Evolutionary conservation across 2,329 filamentous ascomycete genomes (phyloP), one percentile per base, ranked within the genome.

Genomic region (Ascochyta fabae): DNA sequence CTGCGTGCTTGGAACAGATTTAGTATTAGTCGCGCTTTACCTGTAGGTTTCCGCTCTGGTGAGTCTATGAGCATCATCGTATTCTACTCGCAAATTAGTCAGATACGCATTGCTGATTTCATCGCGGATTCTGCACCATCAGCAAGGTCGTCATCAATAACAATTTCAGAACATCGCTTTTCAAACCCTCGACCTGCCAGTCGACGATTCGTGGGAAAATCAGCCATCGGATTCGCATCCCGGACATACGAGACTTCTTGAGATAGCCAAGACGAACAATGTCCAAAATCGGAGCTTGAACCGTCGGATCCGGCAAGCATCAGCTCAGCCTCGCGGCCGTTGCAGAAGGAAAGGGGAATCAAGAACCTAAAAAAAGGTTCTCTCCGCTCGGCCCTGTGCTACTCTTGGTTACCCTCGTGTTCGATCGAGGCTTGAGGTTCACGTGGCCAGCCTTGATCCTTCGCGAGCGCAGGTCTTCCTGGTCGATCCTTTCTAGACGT

Each of bases 371-470:
- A 15, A n/a, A 24, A 38, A 9, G 10, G 15, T 12, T 3, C 5
- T 9, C n/a, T 19, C 10, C 26, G 27, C 43, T 27, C 38, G 33
- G 22, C 22, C 16, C 33, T 22, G 24, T 31, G 26, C 36, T n/a
- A 12, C 16, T 10, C 33, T 33, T 23, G 31, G 19, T 13, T 16
- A 29, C 33, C 42, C 26, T 43, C 42, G 38, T 34, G 33, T 48
- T 39, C 42, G 47, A 51, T 43, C 47, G 26, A 48, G 38, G 48
- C 47, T 47, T 34, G 47, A 42, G 22, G 27, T 51, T 56, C 53
- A 51, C 53, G 31, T 56, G 53, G 53, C 48, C 47, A 51, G 51
- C 53, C 48, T 51, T 33, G 38, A 56, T 50, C 47, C 47, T 51
- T 36, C 36, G 26, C 23, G 13, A 29, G 24, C 19, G 27, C 27